Base-by-base conservation (phyloP, 306 rosid genomes). In the Echinosophora koreensis region DNA sequence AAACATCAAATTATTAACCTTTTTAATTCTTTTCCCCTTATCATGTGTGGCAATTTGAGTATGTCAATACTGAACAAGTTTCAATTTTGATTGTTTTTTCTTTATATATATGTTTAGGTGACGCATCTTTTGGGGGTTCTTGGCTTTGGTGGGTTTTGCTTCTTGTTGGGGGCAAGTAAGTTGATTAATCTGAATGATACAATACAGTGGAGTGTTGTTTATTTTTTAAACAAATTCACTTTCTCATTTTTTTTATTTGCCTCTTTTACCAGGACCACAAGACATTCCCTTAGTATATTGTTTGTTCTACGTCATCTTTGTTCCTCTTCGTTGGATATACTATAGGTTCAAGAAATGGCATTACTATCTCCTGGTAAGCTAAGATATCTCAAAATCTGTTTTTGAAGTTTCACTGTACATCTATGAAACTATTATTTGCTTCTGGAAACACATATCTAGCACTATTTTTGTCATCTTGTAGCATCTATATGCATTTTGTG, bases 281-380 rank as follows among this genome's bases (percentile, higher is more conserved):
- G 93, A 89, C 62, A 82, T 86, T 77, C 91, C 89, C 8, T 88
- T 89, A 56, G 97, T 91, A 4, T 93, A 91, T 73, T 93, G 98
- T 82, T 50, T 91, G 70, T 93, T 93, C 86, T 91, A 79, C 52
- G 27, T 91, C 47, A 84, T 80, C 35, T 93, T 93, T 80, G 98
- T 89, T 58, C 97, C 98, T 77, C 95, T 93, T 63, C 89, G 98
- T 47, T 93, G 98, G 98, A 91, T 91, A 85, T 91, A 93, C 81
- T 93, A 93, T 73, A 89, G 90, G 81, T 89, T 82, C 88, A 93
- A 84, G 91, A 93, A 93, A 84, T 93, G 97, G 98, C 98, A 93
- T 84, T 93, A 93, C 83, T 93, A 91, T 82, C 98, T 91, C 52
- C 80, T 93, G 97, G 98, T 93, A 86, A 85, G 87, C 69, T 49